Evolutionary conservation across 331 rosid species (phyloP).

Genomic region (Acacia pycnantha): DNA sequence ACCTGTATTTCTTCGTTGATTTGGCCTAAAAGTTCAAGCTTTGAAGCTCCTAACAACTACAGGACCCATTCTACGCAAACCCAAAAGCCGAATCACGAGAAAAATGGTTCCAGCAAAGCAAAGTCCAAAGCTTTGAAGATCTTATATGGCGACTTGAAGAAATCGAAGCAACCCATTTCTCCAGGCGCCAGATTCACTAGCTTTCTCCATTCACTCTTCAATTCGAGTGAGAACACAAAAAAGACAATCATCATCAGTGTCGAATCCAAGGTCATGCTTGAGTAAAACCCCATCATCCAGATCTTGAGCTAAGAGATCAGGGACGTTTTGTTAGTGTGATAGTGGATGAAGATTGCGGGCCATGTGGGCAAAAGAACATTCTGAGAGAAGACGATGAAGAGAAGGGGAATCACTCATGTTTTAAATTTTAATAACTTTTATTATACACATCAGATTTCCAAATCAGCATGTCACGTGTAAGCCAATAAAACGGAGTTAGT

Average conservation of each 20-base stretch:
- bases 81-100: slow-evolving; percentile 57
- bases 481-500: no score
- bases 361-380: no score
- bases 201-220: slow-evolving; percentile 85
- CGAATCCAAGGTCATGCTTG: slow-evolving; percentile 71
- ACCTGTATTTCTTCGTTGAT: no score
- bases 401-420: no score
- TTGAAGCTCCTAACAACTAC: slow-evolving; percentile 4
- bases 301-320: slow-evolving; percentile 39
- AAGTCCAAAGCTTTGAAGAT: slow-evolving; percentile 76
- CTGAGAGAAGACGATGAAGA: no score
- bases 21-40: slow-evolving; percentile 23
- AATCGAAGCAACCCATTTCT: slow-evolving; percentile 82
- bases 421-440: no score
- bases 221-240: slow-evolving; percentile 56
- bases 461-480: no score
- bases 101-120: slow-evolving; percentile 59
- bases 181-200: slow-evolving; percentile 82
- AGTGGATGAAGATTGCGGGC: no score
- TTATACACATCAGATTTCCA: no score
- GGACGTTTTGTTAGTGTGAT: no score
- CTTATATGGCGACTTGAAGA: slow-evolving; percentile 79
- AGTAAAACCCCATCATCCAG: slow-evolving; percentile 78
- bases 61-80: slow-evolving; percentile 28
- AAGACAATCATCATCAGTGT: slow-evolving; percentile 29